A percentile compares a stretch with the other conserved stretches of the same genome.
Conservation (phyloP, 306 rosid species). For the Cucurbita ficifolia region DNA sequence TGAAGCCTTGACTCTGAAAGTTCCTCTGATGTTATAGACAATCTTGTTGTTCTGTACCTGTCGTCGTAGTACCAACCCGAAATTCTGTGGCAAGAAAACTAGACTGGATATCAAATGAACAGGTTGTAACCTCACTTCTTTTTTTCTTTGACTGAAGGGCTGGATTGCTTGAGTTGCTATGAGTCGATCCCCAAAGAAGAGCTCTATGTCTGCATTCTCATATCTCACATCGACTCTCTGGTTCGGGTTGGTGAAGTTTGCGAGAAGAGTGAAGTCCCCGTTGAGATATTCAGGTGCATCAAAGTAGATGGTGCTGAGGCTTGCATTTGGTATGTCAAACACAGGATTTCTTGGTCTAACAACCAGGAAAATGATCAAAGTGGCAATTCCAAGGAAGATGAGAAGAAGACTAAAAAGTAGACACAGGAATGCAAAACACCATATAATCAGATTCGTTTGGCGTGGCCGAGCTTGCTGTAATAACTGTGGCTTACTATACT, state of each 20-base stretch:
- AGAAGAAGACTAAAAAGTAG: slow-evolving; percentile 62
- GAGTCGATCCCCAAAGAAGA: slow-evolving; percentile 58
- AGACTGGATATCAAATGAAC: slow-evolving; percentile 60
- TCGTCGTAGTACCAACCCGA: slow-evolving; percentile 45
- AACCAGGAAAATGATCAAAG: slow-evolving; percentile 45
- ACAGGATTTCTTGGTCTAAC: slow-evolving; percentile 50
- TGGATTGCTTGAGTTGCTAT: slow-evolving; percentile 45
- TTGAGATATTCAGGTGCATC: slow-evolving; percentile 66
- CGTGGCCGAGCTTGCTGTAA: slow-evolving; percentile 26
- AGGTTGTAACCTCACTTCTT: slow-evolving; percentile 43
- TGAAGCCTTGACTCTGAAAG: slow-evolving; percentile 47
- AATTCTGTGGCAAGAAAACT: slow-evolving; percentile 67
- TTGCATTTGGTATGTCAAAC: slow-evolving; percentile 68
- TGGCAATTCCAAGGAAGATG: slow-evolving; percentile 69
- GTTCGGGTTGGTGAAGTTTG: slow-evolving; percentile 85
- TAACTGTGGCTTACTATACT: slow-evolving; percentile 17
- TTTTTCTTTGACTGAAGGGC: slow-evolving; percentile 46
- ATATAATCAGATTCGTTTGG: slow-evolving; percentile 57
- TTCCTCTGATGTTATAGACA: slow-evolving; percentile 49
- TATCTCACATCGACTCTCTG: slow-evolving; percentile 41
- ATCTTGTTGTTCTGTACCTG: slow-evolving; percentile 56
- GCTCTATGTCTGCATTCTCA: slow-evolving; percentile 41
- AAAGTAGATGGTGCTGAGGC: slow-evolving; percentile 57
- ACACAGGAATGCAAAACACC: slow-evolving; percentile 62
- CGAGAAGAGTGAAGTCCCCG: slow-evolving; percentile 58